Evolutionary conservation across 176 grass and related monocot species (phyloP).

Genomic region (Chloris gayana): DNA sequence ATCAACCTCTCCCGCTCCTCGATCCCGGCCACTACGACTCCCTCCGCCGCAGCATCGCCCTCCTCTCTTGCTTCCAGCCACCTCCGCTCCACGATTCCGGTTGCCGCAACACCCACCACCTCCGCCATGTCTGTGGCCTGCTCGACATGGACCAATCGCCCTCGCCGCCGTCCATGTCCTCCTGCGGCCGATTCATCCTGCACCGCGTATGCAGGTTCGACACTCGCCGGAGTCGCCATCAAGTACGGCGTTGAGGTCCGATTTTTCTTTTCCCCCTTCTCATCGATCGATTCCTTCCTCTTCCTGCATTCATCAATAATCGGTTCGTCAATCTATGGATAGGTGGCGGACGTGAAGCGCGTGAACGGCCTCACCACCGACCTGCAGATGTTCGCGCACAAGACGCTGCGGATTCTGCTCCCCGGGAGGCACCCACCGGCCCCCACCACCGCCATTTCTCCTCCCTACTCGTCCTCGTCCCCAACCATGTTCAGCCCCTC

Average conservation of each 20-base stretch:
- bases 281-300: not conserved
- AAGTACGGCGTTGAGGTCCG: slow-evolving; percentile 91
- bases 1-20: no score
- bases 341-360: slow-evolving; percentile 80
- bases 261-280: no score
- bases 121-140: no score
- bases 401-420: slow-evolving; percentile 77
- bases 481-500: no score
- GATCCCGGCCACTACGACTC: no score
- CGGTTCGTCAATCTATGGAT: not conserved
- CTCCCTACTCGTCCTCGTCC: slow-evolving; percentile 14
- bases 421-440: slow-evolving; percentile 62
- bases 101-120: no score
- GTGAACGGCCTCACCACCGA: slow-evolving; percentile 84
- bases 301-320: no score
- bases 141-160: slow-evolving; percentile 30
- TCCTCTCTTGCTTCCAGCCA: no score
- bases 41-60: no score
- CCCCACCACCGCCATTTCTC: not conserved
- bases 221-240: slow-evolving; percentile 88
- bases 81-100: no score
- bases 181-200: slow-evolving; percentile 57
- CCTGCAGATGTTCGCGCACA: slow-evolving; percentile 92
- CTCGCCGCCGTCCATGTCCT: slow-evolving; percentile 50
- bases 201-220: slow-evolving; percentile 81